Conservation (phyloP, 1,284 basidiomycete species). For the Wolfiporia cocos region DNA sequence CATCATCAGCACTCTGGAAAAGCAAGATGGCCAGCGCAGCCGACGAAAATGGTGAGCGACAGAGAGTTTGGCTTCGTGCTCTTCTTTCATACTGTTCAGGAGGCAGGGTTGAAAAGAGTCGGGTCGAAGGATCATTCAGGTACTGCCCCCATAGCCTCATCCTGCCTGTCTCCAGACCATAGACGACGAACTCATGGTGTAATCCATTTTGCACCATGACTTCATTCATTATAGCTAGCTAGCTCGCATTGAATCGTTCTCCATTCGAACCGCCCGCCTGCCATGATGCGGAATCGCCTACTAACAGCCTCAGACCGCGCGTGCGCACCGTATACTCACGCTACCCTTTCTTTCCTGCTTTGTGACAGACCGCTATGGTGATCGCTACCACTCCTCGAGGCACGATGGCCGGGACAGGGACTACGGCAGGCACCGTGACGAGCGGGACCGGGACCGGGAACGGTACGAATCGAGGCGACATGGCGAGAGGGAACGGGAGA, state of each 20-base stretch:
- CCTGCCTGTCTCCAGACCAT: constrained; percentile 17
- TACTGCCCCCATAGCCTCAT: constrained; percentile 13
- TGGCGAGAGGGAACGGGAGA: constrained; percentile 35
- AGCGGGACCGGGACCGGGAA: constrained; percentile 32
- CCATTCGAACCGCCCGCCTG: constrained; percentile 7
- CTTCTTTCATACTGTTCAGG: constrained; percentile 19
- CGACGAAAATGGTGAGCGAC: constrained; percentile 18
- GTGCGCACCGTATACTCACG: constrained; percentile 24
- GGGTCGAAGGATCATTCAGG: constrained; percentile 11
- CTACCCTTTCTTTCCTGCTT: constrained; percentile 10
- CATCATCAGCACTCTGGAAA: no score
- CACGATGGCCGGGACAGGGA: constrained; percentile 41
- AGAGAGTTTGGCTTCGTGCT: constrained; percentile 5
- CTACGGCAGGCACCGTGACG: constrained; percentile 37
- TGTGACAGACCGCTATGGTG: constrained; percentile 34
- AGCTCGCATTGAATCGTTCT: constrained; percentile 33
- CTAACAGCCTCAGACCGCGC: constrained; percentile 20
- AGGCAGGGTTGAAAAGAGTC: constrained; percentile 17
- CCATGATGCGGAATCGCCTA: constrained; percentile 13
- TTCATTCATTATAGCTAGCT: constrained; percentile 47
- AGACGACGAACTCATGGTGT: constrained; percentile 57
- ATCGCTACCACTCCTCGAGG: constrained; percentile 47
- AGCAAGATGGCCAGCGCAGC: constrained; percentile 19
- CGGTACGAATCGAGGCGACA: constrained; percentile 20
- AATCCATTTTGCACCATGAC: constrained; percentile 39